Conservation (phyloP, 2,329 filamentous ascomycete species). For the Stachybotrys chlorohalonatus region DNA sequence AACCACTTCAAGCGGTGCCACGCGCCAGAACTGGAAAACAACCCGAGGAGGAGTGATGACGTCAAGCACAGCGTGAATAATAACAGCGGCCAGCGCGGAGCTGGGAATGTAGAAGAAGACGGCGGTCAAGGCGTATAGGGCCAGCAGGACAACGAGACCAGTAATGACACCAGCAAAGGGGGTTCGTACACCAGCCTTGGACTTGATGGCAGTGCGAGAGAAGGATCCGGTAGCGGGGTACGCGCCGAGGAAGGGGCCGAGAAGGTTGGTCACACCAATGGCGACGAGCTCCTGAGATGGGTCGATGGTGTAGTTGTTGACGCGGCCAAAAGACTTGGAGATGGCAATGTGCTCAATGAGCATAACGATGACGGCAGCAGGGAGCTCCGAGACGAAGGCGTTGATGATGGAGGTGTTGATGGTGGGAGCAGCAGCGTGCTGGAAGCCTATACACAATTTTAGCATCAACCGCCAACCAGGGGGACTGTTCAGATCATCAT, state of each 20-base stretch:
- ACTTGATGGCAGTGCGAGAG: slow-evolving; percentile 85
- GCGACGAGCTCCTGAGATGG: slow-evolving; percentile 73
- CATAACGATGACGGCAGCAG: slow-evolving; percentile 67
- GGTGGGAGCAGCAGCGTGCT: slow-evolving; percentile 56
- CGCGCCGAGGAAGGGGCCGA: slow-evolving; percentile 70
- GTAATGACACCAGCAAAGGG: slow-evolving; percentile 82
- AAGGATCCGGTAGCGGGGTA: slow-evolving; percentile 88
- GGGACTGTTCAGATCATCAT: no score
- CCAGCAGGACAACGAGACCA: slow-evolving; percentile 69
- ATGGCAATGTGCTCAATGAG: slow-evolving; percentile 78
- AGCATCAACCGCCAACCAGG: neutral
- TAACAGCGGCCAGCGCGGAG: slow-evolving; percentile 67
- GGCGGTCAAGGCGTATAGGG: slow-evolving; percentile 72
- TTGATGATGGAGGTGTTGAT: slow-evolving; percentile 53
- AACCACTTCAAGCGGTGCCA: slow-evolving; percentile 71
- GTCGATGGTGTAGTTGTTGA: slow-evolving; percentile 75
- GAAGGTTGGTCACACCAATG: slow-evolving; percentile 65
- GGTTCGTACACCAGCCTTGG: slow-evolving; percentile 84
- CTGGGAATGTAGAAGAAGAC: slow-evolving; percentile 87
- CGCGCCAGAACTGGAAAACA: slow-evolving; percentile 81
- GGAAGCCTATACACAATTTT: slow-evolving; percentile 39
- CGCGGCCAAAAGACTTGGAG: slow-evolving; percentile 70
- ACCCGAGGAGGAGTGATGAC: slow-evolving; percentile 75
- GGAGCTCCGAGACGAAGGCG: slow-evolving; percentile 56
- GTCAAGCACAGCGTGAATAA: slow-evolving; percentile 85